These are phyloP conservation scores for Achaetomium macrosporum DNA, from an alignment of 2,329 filamentous ascomycete species.

Conservation along the genomic window DNA sequence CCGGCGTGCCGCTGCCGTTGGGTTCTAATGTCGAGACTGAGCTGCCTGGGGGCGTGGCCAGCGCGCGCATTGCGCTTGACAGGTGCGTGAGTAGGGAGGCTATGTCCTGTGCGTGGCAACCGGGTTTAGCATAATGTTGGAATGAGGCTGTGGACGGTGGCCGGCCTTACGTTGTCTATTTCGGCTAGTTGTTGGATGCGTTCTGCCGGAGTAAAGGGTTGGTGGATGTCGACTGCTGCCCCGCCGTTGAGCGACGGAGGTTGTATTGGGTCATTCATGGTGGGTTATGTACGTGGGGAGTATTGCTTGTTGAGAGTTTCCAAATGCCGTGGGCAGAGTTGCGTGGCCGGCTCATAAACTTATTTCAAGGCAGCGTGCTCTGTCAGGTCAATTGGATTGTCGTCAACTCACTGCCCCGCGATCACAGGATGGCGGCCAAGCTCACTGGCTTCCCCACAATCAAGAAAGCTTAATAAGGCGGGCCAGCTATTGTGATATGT, in stretches of 20 bases:
- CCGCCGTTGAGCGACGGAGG: not conserved
- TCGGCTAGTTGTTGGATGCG: conserved; percentile 74
- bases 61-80: conserved; percentile 56
- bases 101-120: conserved; percentile 34
- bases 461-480: too few relatives aligned
- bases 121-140: conserved; percentile 28
- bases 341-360: not conserved
- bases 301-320: not conserved
- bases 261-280: conserved; percentile 13
- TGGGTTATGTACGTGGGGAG: not conserved
- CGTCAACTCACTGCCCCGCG: not conserved
- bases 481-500: too few relatives aligned
- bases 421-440: not conserved
- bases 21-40: not conserved
- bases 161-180: conserved; percentile 58
- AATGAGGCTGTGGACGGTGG: not conserved
- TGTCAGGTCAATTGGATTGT: not conserved
- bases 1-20: not conserved
- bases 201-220: conserved; percentile 66
- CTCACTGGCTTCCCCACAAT: too few relatives aligned
- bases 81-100: conserved; percentile 42
- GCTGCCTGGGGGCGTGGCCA: conserved; percentile 41
- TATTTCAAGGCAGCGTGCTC: not conserved
- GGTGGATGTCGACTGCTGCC: conserved; percentile 27
- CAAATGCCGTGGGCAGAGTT: not conserved